A percentile compares a stretch with the other conserved stretches of the same genome.
Conservation (phyloP, 2,329 filamentous ascomycete genomes). For the Cryphonectria parasitica region DNA sequence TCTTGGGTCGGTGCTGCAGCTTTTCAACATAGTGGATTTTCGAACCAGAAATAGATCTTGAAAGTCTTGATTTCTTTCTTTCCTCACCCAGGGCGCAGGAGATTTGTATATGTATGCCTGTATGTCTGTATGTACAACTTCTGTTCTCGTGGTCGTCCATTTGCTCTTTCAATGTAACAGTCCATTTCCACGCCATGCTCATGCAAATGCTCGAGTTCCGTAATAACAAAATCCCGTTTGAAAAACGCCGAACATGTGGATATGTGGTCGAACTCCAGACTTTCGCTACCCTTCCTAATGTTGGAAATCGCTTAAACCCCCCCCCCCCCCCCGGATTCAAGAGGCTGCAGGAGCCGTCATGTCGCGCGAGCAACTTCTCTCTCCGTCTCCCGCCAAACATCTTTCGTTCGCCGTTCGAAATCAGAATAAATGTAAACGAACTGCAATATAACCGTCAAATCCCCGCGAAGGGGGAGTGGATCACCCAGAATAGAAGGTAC, state of each 20-base stretch:
- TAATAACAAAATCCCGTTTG: neutral
- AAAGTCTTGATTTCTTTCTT: neutral
- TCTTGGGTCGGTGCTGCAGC: too few species aligned
- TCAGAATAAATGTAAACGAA: neutral
- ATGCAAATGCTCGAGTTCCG: constrained; percentile 15
- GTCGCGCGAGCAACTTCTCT: constrained; percentile 18
- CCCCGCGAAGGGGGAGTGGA: neutral
- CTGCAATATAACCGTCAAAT: neutral
- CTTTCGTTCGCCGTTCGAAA: neutral
- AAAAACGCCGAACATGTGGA: constrained; percentile 7
- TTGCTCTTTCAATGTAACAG: neutral
- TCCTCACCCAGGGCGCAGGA: neutral
- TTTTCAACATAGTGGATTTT: neutral
- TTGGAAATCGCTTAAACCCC: neutral
- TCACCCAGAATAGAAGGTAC: neutral
- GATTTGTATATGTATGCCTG: neutral
- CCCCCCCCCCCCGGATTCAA: neutral
- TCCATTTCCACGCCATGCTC: constrained; percentile 19
- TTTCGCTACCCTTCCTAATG: neutral
- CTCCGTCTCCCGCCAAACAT: neutral
- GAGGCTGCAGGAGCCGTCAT: neutral
- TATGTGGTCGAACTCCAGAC: neutral
- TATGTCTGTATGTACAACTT: constrained; percentile 5
- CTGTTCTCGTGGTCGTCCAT: neutral
- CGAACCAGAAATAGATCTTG: neutral